Evolutionary conservation across 306 rosid genomes (phyloP).

Genomic region (Hippophae gyantsensis): DNA sequence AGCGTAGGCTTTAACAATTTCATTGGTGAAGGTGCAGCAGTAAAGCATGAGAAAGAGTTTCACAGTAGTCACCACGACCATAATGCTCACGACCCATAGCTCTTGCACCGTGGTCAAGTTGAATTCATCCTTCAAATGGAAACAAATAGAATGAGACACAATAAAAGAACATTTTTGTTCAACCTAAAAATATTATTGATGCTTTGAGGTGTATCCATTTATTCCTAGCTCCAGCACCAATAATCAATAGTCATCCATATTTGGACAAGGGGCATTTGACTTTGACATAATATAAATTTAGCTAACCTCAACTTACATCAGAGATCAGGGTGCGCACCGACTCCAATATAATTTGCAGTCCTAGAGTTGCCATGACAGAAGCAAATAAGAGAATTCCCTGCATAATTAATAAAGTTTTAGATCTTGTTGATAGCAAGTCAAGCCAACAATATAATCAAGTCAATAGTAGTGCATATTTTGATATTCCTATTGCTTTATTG

Average conservation of each 20-base stretch:
- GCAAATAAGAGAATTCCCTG: slow-evolving; percentile 99
- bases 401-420: slow-evolving; percentile 5
- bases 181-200: not conserved
- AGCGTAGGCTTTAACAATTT: slow-evolving; percentile 91
- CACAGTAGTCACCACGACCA: slow-evolving; percentile 82
- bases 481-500: not conserved
- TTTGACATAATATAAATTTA: not conserved
- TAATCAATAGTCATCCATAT: not conserved
- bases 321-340: slow-evolving; percentile 58
- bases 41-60: slow-evolving; percentile 63
- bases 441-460: too few species aligned
- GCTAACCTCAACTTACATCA: slow-evolving; percentile 41
- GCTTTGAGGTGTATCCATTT: not conserved
- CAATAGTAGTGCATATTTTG: too few species aligned
- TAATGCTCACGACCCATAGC: slow-evolving; percentile 85
- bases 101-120: slow-evolving; percentile 65
- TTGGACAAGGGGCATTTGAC: slow-evolving; percentile 5
- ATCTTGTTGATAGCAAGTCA: not conserved
- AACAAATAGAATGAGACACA: slow-evolving; percentile 1
- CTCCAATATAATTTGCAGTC: slow-evolving; percentile 95
- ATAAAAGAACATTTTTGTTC: not conserved
- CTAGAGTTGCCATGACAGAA: slow-evolving; percentile 99
- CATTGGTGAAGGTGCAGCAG: slow-evolving; percentile 78
- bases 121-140: slow-evolving; percentile 49
- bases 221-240: not conserved